Conservation (phyloP, 2,329 filamentous ascomycete species). For the Sporothrix protearum region DNA sequence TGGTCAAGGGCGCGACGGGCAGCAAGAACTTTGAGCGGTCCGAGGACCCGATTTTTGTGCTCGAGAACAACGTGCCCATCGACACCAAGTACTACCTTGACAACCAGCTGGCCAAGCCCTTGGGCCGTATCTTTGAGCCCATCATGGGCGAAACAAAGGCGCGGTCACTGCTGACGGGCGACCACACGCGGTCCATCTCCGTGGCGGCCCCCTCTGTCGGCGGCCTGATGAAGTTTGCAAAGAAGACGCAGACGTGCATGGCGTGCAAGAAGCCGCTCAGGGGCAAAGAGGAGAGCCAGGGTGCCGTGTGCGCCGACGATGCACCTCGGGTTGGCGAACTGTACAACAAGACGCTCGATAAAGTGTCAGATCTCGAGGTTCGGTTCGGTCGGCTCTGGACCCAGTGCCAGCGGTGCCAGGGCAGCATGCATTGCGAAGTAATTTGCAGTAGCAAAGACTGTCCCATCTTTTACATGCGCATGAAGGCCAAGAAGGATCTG, state of each 20-base stretch:
- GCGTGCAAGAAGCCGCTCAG: conserved; percentile 95
- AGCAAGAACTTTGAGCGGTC: conserved; percentile 96
- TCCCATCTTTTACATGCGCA: conserved; percentile 99
- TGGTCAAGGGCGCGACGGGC: conserved; percentile 84
- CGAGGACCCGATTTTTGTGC: conserved; percentile 93
- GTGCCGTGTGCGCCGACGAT: conserved; percentile 86
- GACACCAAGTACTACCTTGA: conserved; percentile 98
- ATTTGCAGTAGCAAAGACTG: conserved; percentile 96
- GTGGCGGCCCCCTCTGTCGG: conserved; percentile 88
- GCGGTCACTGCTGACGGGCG: conserved; percentile 78
- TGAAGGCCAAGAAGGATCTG: conserved; percentile 99
- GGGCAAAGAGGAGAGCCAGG: conserved; percentile 65
- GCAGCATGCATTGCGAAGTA: conserved; percentile 96
- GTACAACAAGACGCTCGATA: conserved; percentile 85
- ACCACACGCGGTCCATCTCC: conserved; percentile 90
- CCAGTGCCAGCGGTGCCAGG: conserved; percentile 95
- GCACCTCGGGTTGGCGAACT: conserved; percentile 82
- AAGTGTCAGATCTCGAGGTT: conserved; percentile 88
- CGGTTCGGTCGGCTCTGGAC: conserved; percentile 93
- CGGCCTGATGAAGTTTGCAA: conserved; percentile 96
- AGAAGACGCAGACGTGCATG: conserved; percentile 98
- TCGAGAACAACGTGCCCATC: conserved; percentile 96
- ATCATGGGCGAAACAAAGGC: conserved; percentile 86
- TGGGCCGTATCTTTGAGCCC: conserved; percentile 94
- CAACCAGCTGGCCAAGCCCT: conserved; percentile 93